Percentiles rank a stretch among this genome's conserved stretches.
These are phyloP conservation scores for Ramularia collo-cygni DNA, from an alignment of 2,329 filamentous ascomycete species.

Conservation along the genomic window DNA sequence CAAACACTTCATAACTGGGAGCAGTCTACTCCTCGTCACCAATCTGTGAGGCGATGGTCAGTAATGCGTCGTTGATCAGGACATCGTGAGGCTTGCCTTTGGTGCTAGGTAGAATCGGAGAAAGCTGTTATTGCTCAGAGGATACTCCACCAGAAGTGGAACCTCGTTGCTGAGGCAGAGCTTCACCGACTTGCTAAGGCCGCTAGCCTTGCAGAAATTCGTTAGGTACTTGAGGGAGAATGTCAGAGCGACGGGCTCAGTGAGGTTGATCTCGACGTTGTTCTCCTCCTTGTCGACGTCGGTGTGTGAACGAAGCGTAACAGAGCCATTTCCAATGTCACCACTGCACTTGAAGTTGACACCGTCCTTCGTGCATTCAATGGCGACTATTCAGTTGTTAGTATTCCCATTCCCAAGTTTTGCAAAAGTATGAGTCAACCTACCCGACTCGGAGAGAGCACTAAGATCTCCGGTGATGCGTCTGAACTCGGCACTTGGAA, in stretches of 20 bases:
- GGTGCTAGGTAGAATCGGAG: slow-evolving; percentile 96
- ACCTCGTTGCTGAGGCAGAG: slow-evolving; percentile 95
- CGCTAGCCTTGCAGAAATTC: slow-evolving; percentile 98
- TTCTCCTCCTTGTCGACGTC: slow-evolving; percentile 82
- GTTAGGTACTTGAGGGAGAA: slow-evolving; percentile 99
- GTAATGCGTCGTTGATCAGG: neutral
- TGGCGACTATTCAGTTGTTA: slow-evolving; percentile 58
- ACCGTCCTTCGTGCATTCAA: slow-evolving; percentile 94
- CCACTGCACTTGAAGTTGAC: slow-evolving; percentile 91
- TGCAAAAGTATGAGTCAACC: slow-evolving; percentile 28
- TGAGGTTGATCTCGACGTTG: slow-evolving; percentile 82
- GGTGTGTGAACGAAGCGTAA: slow-evolving; percentile 82
- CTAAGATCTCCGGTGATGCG: slow-evolving; percentile 90
- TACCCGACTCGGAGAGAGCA: slow-evolving; percentile 92
- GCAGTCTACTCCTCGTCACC: slow-evolving; percentile 54
- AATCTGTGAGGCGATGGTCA: slow-evolving; percentile 48
- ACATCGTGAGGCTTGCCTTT: slow-evolving; percentile 59
- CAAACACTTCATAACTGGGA: slow-evolving; percentile 1
- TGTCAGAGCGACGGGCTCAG: slow-evolving; percentile 85
- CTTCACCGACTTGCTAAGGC: slow-evolving; percentile 73
- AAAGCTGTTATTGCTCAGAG: slow-evolving; percentile 72
- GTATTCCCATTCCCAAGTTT: neutral
- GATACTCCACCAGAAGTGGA: slow-evolving; percentile 90
- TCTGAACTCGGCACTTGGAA: slow-evolving; percentile 87
- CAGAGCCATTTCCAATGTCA: slow-evolving; percentile 91